Base-by-base conservation (phyloP, 257 asterid species). In the Capsicum baccatum region DNA sequence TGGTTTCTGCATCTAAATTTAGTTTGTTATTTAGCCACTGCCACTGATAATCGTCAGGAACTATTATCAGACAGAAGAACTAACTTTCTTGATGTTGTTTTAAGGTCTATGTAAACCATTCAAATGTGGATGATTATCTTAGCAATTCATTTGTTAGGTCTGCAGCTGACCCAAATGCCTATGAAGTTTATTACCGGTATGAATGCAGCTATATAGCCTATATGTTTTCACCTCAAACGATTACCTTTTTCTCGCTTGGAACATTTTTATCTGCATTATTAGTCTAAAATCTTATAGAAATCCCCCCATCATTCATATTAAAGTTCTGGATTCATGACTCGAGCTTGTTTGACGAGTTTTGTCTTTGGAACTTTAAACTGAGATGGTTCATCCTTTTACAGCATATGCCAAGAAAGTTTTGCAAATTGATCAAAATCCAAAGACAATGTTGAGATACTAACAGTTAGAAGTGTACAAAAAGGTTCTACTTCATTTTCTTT, bases 101-200 rank as follows among this genome's bases (percentile, higher is more conserved):
- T 58, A 93, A 96, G 99, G 95, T 96, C 62, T 94, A 94, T 85
- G 57, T 70, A 47, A 92, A 94, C 85, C 56, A 98, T 79, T 90
- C 96, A 76, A 96, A 96, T 79, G 98, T 96, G 80, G 98, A 96
- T 87, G 93, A 92, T 60, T 93, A 94, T 87, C 97, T 96, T 66
- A 89, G 94, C 48, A 86, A 91, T 87, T 96, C 98, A 80, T 93
- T 96, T 55, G 91, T 89, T 15, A 88, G 83, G 79, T 98, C 99
- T 17, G 94, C 99, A 21, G 91, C 92, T 79, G 99, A 96, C 83
- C 98, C 97, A 52, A 89, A 96, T 85, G 97, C 99, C 15, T 93
- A 93, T n/a, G 98, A 96, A 89, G 99, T 96, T 84, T 96, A 96
- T 83, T 96, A 91, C 89, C 92, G 99, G 99, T 94, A 90, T 78